Percentiles rank a stretch among this genome's conserved stretches.
Conservation (phyloP, 2,329 filamentous ascomycete genomes). For the Alternaria sp. region DNA sequence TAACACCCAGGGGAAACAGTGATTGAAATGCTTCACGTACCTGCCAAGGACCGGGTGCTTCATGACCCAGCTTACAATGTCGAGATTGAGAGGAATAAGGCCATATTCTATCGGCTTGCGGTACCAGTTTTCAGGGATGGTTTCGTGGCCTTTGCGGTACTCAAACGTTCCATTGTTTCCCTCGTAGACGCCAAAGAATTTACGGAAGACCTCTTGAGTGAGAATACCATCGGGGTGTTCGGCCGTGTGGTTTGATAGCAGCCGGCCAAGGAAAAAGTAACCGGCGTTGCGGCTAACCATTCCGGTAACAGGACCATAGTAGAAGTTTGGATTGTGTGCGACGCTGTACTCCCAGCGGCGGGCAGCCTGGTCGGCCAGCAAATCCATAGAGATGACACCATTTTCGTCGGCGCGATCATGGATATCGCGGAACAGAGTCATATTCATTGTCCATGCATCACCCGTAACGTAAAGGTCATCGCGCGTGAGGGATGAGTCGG, state of each 20-base stretch:
- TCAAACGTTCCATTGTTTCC: slow-evolving; percentile 50
- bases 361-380: slow-evolving; percentile 37
- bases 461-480: slow-evolving; percentile 55
- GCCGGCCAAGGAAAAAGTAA: slow-evolving; percentile 36
- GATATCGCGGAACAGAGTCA: slow-evolving; percentile 56
- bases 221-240: slow-evolving; percentile 27
- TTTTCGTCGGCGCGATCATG: slow-evolving; percentile 44
- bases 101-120: slow-evolving; percentile 57
- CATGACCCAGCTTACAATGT: slow-evolving; percentile 24
- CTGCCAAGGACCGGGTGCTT: slow-evolving; percentile 30
- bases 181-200: slow-evolving; percentile 60
- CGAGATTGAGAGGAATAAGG: slow-evolving; percentile 47
- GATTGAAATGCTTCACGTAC: slow-evolving; percentile 11
- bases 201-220: slow-evolving; percentile 49
- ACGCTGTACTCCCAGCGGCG: slow-evolving; percentile 60
- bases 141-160: slow-evolving; percentile 58
- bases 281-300: slow-evolving; percentile 61
- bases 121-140: slow-evolving; percentile 65
- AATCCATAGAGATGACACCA: slow-evolving; percentile 27
- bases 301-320: slow-evolving; percentile 63
- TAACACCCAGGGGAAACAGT: background rate
- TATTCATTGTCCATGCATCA: slow-evolving; percentile 54
- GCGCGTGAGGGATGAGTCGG: slow-evolving; percentile 53
- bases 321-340: slow-evolving; percentile 63
- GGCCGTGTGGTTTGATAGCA: slow-evolving; percentile 39